phyloP scores from a whole-genome alignment of 345 rosid species.

The Physaria fendleri region DNA sequence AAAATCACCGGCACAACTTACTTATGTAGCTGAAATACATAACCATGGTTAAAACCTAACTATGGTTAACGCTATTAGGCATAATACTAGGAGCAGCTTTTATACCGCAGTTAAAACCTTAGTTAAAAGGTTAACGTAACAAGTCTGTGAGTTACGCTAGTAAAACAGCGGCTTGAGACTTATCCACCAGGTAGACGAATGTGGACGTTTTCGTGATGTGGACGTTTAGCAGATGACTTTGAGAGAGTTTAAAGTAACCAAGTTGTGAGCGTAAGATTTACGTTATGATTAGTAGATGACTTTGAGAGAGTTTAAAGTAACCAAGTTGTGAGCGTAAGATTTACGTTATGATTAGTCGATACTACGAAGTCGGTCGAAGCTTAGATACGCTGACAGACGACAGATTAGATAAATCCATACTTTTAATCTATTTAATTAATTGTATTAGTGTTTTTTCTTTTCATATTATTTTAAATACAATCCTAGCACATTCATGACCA shows the following conservation, averaged over 20 bases:
- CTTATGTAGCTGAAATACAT: slow-evolving; percentile 32
- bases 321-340: too few species aligned
- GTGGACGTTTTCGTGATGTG: slow-evolving; percentile 16
- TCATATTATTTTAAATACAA: too few species aligned
- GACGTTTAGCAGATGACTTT: background rate
- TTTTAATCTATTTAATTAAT: too few species aligned
- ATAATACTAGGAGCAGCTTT: slow-evolving; percentile 5
- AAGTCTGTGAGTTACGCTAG: slow-evolving; percentile 1
- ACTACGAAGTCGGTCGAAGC: too few species aligned
- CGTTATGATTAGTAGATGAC: background rate
- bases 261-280: background rate
- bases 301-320: too few species aligned
- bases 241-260: background rate
- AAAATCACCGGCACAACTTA: slow-evolving; percentile 22
- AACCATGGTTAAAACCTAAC: slow-evolving; percentile 38
- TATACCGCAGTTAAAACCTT: slow-evolving; percentile 36
- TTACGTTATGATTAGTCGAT: too few species aligned
- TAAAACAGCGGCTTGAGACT: slow-evolving; percentile 14
- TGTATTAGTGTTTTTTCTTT: too few species aligned
- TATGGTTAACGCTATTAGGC: slow-evolving; percentile 29
- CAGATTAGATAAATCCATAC: too few species aligned
- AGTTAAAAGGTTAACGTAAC: background rate
- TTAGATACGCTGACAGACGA: too few species aligned
- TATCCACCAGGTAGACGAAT: slow-evolving; percentile 8
- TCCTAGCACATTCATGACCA: too few species aligned